Percentiles rank a stretch among this genome's conserved stretches.
phyloP scores from a whole-genome alignment of 2,329 filamentous ascomycete species.

The Zarea fungicola region DNA sequence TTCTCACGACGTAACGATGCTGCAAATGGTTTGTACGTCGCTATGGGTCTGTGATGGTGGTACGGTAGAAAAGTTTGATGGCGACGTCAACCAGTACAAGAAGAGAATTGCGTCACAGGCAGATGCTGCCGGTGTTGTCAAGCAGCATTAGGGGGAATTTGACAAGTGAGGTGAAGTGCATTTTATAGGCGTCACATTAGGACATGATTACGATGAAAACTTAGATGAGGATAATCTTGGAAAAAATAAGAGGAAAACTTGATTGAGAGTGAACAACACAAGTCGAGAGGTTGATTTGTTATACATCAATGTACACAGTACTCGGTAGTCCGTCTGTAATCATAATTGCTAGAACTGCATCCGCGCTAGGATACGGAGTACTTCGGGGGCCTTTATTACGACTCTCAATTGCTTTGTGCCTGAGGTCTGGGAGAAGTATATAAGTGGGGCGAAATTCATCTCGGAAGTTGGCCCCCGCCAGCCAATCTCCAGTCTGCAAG shows the following conservation, averaged over 20 bases:
- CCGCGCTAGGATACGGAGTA: too few species aligned
- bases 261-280: too few species aligned
- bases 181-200: slow-evolving; percentile 4
- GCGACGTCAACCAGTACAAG: slow-evolving; percentile 95
- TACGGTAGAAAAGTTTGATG: slow-evolving; percentile 91
- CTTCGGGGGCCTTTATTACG: too few species aligned
- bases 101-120: slow-evolving; percentile 90
- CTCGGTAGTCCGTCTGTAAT: too few species aligned
- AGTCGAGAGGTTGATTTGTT: too few species aligned
- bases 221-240: not conserved
- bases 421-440: not conserved
- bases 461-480: slow-evolving; percentile 11
- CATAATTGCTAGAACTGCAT: too few species aligned
- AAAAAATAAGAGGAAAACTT: too few species aligned
- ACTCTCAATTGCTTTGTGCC: too few species aligned
- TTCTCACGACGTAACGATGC: slow-evolving; percentile 97
- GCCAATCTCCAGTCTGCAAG: slow-evolving; percentile 11
- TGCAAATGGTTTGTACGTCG: slow-evolving; percentile 91
- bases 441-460: slow-evolving; percentile 12
- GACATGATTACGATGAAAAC: slow-evolving; percentile 1
- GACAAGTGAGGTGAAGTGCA: not conserved
- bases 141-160: slow-evolving; percentile 50
- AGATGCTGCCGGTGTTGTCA: slow-evolving; percentile 79
- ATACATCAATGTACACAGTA: too few species aligned
- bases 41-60: slow-evolving; percentile 96